Base-by-base conservation (phyloP, 768 basidiomycete genomes). In the Leccinum broughii region DNA sequence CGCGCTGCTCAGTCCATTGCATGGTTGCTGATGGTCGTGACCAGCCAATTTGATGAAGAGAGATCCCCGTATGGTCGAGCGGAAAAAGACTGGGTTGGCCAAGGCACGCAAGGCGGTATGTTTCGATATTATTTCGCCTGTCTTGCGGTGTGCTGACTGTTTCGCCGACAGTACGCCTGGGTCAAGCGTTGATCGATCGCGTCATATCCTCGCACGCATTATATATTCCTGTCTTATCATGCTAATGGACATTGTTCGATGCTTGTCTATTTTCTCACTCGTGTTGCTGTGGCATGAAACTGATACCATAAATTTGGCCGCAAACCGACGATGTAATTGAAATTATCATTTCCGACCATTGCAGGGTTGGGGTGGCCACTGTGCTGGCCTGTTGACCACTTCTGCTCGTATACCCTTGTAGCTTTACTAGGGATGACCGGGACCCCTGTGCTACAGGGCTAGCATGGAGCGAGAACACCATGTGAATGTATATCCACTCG, bases 61-160 rank as follows among this genome's bases (percentile, higher is more conserved):
- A 68, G 96, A 99, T 80, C 93, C 95, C 51, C 89, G 97, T 75
- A 92, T 96, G 92, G 95, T 97, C 32, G 96, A 99, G 77, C 83
- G 96, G 68, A 99, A 99, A 80, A 99, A 99, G 84, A 92, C 96
- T 15, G 93, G 93, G 59, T 75, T 86, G 68, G 85, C 90, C 61
- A 97, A 97, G 80, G 94, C 96, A 61, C 87, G 95, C 76, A 95
- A 95, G 78, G 83, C 83, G 78, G 93, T 95, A 75, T 49, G 92
- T 55, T 15, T 35, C 32, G 1, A 8, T 58, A 34, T 59, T 7
- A 56, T 55, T 58, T 15, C 17, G 4, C 22, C 8, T 30, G 55
- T 41, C n/a, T 41, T 41, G 51, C 20, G 39, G 37, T 49, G 37
- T 61, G 50, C 64, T 62, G 0, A 64, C 50, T 24, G 41, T 64